Conservation (phyloP, 805 yeast species). For the Metschnikowia continentalis region DNA sequence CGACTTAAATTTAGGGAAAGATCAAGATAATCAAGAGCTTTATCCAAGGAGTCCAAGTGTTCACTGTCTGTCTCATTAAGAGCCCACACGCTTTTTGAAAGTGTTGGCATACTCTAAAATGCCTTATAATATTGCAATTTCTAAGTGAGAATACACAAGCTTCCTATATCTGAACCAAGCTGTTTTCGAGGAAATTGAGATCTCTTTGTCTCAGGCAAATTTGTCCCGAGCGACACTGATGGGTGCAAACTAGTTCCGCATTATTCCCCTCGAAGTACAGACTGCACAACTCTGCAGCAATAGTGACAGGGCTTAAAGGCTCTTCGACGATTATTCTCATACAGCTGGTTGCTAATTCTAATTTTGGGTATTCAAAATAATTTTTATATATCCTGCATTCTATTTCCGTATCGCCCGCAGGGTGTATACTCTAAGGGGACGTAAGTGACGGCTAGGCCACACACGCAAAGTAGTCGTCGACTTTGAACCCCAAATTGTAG, state of each 20-base stretch:
- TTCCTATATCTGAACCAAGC: neutral
- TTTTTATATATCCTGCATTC: neutral
- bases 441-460: neutral
- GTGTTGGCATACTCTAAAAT: neutral
- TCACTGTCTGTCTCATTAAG: neutral
- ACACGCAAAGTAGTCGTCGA: constrained; percentile 14
- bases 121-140: neutral
- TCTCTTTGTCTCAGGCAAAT: neutral
- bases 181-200: neutral
- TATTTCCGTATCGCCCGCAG: neutral
- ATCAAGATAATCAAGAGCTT: neutral
- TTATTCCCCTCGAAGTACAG: neutral
- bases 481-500: constrained; percentile 14
- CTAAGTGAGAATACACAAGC: neutral
- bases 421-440: neutral
- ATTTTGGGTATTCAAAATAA: neutral
- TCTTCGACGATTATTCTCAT: neutral
- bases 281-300: neutral
- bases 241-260: neutral
- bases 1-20: neutral
- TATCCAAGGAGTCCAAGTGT: neutral
- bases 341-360: neutral
- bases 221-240: neutral
- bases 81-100: neutral
- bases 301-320: neutral